Base-by-base conservation (phyloP, 306 rosid genomes). In the Dalbergia cultrata region DNA sequence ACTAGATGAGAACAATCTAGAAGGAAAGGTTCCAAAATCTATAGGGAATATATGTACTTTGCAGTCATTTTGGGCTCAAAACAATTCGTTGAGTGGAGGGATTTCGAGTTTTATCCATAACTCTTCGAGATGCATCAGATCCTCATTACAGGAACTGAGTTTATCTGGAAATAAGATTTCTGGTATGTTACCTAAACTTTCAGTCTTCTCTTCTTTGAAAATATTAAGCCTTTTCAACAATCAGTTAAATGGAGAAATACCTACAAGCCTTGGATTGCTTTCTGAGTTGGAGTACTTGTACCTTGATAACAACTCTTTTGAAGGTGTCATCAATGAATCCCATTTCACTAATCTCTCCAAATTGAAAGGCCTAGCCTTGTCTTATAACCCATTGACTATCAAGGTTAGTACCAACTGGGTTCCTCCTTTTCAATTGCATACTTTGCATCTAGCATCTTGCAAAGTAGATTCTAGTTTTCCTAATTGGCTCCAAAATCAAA, bases 11-110 rank as follows among this genome's bases (percentile, higher is more conserved):
- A 76, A 47, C 21, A 13, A 3, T 4, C 16, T 76, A 17, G 22
- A 13, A 49, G 80, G 80, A 0, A 17, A 64, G 10, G 37, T 76
- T 12, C 65, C 64, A 33, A 35, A 49, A 64, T 76, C 72, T 4
- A 34, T 76, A 49, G 63, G 63, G 41, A 76, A 76, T 50, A 76
- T 76, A 18, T 63, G 72, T 72, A 18, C 53, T 5, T 76, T 76
- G 63, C 0, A 18, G 14, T 0, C 16, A 7, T 63, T 63, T 7
- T 0, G 0, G 0, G 63, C 63, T 33, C 0, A 0, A 2, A 3
- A 4, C 0, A 76, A 63, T 26, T 9, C 3, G 0, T 50, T 76
- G 22, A 76, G 39, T 18, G 72, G 80, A 18, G 63, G 50, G 49
- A 16, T 61, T 62, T 31, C 60, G 33, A 34, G 16, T 47, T 31